Evolutionary conservation across 305 asterid genomes (phyloP).

Genomic region (Solanum hybrid): DNA sequence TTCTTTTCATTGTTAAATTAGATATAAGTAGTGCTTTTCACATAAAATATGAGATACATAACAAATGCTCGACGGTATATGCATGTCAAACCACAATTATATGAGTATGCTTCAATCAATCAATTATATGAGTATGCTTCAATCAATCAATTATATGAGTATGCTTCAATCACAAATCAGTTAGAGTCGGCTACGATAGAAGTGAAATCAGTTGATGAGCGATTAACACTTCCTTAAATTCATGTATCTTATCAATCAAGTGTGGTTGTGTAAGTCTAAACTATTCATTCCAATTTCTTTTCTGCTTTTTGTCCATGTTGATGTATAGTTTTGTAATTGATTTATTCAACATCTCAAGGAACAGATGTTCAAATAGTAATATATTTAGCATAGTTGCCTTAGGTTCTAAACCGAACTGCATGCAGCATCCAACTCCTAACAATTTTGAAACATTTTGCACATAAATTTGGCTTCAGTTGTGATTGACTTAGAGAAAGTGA

Average conservation of each 20-base stretch:
- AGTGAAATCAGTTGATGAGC: background rate
- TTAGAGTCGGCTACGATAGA: background rate
- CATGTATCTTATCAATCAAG: background rate
- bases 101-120: no score
- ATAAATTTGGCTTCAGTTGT: background rate
- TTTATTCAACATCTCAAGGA: background rate
- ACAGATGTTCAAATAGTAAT: background rate
- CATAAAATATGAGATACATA: background rate
- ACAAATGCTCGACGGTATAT: background rate
- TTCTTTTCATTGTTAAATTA: background rate
- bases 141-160: background rate
- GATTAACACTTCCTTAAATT: background rate
- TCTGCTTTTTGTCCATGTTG: background rate
- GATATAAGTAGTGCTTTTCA: background rate
- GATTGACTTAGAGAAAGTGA: background rate
- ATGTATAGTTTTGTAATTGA: background rate
- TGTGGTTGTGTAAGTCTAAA: background rate
- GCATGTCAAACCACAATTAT: background rate
- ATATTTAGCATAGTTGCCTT: background rate
- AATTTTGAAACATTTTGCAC: background rate
- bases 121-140: background rate
- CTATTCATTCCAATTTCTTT: background rate
- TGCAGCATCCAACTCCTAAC: background rate
- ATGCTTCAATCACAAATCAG: background rate
- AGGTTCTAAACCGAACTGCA: background rate